phyloP scores from a whole-genome alignment of 1,284 basidiomycete genomes.

The Apiotrichum laibachii region DNA sequence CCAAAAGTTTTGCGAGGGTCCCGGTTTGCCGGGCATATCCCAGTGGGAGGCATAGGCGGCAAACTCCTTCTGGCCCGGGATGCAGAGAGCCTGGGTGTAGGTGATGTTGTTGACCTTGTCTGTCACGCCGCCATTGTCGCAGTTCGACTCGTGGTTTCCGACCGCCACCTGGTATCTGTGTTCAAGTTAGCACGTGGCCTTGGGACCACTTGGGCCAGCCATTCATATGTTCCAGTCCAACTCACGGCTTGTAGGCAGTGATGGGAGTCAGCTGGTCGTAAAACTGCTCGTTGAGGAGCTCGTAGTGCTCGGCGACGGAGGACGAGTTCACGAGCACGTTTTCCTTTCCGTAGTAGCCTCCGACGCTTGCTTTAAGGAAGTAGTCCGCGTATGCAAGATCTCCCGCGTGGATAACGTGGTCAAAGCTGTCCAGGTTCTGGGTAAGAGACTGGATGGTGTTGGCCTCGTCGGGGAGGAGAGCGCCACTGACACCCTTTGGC shows the following conservation, averaged over 20 bases:
- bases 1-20: constrained; percentile 35
- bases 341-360: constrained; percentile 29
- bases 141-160: constrained; percentile 37
- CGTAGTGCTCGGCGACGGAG: constrained; percentile 30
- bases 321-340: constrained; percentile 13
- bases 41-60: constrained; percentile 37
- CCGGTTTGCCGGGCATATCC: constrained; percentile 35
- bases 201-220: no score
- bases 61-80: constrained; percentile 33
- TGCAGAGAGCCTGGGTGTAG: constrained; percentile 29
- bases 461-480: constrained; percentile 28
- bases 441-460: constrained; percentile 38
- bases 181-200: no score
- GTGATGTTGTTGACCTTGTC: constrained; percentile 32
- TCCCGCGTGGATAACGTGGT: constrained; percentile 29
- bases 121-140: constrained; percentile 24
- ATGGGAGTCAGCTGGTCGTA: constrained; percentile 38
- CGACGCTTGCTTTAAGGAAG: constrained; percentile 27
- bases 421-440: constrained; percentile 31
- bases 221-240: no score
- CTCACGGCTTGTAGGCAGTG: constrained; percentile 24
- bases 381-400: constrained; percentile 40
- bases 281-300: constrained; percentile 36
- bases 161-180: constrained; percentile 31
- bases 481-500: constrained; percentile 22